Evolutionary conservation across 345 rosid species (phyloP).

Genomic region (Capsella bursapastoris): DNA sequence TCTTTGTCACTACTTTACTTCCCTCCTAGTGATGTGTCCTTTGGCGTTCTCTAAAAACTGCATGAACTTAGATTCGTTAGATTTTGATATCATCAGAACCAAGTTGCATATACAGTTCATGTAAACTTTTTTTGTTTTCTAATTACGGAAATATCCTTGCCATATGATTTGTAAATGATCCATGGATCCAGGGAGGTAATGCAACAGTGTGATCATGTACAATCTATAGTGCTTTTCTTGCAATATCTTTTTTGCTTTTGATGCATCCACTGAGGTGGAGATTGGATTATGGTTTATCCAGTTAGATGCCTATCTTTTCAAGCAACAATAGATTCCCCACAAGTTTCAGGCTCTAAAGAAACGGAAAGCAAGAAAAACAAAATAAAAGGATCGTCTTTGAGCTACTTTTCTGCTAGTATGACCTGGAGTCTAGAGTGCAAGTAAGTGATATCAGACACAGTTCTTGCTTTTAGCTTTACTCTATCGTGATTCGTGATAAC

Average conservation of each 20-base stretch:
- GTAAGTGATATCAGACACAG: conserved; percentile 21
- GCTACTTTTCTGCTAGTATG: conserved; percentile 22
- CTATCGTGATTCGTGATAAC: conserved; percentile 1
- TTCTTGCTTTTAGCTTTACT: conserved; percentile 34
- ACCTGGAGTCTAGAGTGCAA: conserved; percentile 43
- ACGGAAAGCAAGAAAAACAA: conserved; percentile 35
- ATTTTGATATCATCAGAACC: conserved; percentile 24
- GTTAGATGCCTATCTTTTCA: conserved; percentile 45
- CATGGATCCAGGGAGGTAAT: conserved; percentile 28
- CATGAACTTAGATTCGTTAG: conserved; percentile 33
- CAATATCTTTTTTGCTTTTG: conserved; percentile 41
- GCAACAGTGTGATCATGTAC: conserved; percentile 30
- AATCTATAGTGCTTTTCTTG: conserved; percentile 16
- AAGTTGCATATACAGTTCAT: conserved; percentile 47
- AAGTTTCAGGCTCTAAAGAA: conserved; percentile 41
- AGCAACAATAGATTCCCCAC: conserved; percentile 45
- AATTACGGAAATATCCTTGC: conserved; percentile 35
- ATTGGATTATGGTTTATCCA: conserved; percentile 46
- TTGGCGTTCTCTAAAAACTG: conserved; percentile 41
- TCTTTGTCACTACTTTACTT: conserved; percentile 43
- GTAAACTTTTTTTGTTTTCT: conserved; percentile 11
- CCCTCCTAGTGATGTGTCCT: conserved; percentile 41
- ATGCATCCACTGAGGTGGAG: conserved; percentile 39
- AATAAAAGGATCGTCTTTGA: conserved; percentile 13
- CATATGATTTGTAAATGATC: conserved; percentile 33